Percentiles rank a stretch among this genome's conserved stretches.
phyloP scores from a whole-genome alignment of 208 protist genomes.

The Crithidia mellificae region DNA sequence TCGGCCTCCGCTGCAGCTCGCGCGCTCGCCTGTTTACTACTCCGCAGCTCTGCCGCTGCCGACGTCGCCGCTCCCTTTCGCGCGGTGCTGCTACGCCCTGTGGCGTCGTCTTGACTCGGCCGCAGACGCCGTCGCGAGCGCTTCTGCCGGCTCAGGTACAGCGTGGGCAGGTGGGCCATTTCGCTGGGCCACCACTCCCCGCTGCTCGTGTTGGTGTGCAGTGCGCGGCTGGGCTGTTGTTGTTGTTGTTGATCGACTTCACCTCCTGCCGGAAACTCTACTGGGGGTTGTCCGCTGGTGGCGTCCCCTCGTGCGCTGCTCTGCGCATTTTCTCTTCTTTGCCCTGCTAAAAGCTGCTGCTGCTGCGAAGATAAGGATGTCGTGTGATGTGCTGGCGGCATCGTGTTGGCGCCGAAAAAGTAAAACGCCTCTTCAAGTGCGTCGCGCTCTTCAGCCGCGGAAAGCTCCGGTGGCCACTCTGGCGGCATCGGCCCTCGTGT shows the following conservation, averaged over 20 bases:
- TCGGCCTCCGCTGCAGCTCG: neutral
- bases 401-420: slow-evolving; percentile 21
- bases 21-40: slow-evolving; percentile 7
- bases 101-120: slow-evolving; percentile 9
- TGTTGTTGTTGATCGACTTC: slow-evolving; percentile 1
- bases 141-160: slow-evolving; percentile 25
- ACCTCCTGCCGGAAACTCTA: neutral
- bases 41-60: slow-evolving; percentile 23
- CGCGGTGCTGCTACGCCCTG: slow-evolving; percentile 30
- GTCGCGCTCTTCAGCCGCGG: slow-evolving; percentile 29
- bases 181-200: slow-evolving; percentile 10
- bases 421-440: slow-evolving; percentile 29
- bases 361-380: neutral
- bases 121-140: slow-evolving; percentile 21
- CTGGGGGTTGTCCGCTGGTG: too few species aligned
- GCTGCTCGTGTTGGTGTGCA: neutral
- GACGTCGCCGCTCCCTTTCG: slow-evolving; percentile 29
- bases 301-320: too few species aligned
- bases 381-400: neutral
- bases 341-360: neutral
- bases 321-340: too few species aligned
- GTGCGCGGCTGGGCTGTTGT: neutral
- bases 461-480: slow-evolving; percentile 30
- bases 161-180: slow-evolving; percentile 15
- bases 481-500: neutral